Percentiles rank a stretch among this genome's conserved stretches.
phyloP scores from a whole-genome alignment of 2,329 filamentous ascomycete species.

The Beauveria scarabaeidicola region DNA sequence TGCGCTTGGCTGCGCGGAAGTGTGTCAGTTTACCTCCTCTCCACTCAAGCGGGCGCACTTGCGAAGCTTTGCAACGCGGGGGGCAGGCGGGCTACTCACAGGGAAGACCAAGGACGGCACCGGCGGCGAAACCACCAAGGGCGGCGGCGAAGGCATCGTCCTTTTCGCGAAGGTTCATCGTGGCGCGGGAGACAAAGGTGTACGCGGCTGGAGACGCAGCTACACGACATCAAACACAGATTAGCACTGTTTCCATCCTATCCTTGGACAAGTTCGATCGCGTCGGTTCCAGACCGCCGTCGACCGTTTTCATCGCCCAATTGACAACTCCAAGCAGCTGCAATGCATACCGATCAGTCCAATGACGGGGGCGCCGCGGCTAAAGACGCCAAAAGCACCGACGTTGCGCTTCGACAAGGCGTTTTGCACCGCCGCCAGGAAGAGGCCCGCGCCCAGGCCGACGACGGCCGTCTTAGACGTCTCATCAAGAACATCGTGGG shows the following conservation, averaged over 20 bases:
- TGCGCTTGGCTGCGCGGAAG: constrained; percentile 33
- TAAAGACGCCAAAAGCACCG: constrained; percentile 72
- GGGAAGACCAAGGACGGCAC: constrained; percentile 61
- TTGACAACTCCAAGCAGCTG: background rate
- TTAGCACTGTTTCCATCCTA: constrained; percentile 8
- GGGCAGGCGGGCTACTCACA: constrained; percentile 43
- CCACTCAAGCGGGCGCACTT: background rate
- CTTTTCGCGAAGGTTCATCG: constrained; percentile 78
- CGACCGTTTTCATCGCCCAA: constrained; percentile 9
- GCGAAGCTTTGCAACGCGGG: background rate
- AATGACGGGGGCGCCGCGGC: constrained; percentile 67
- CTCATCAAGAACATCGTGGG: constrained; percentile 64
- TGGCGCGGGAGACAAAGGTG: constrained; percentile 65
- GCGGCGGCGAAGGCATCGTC: constrained; percentile 70
- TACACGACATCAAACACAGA: constrained; percentile 34
- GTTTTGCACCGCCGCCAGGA: constrained; percentile 75
- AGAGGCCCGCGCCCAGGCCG: constrained; percentile 58
- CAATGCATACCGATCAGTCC: constrained; percentile 32
- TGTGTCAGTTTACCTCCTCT: background rate
- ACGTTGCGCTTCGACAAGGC: constrained; percentile 76
- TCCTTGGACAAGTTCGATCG: background rate
- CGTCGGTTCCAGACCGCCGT: background rate
- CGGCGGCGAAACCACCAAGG: constrained; percentile 68
- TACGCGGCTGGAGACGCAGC: constrained; percentile 57
- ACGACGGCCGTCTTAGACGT: constrained; percentile 57